Base-by-base conservation (phyloP, 2,329 filamentous ascomycete genomes). In the Davidsoniella eucalypti region DNA sequence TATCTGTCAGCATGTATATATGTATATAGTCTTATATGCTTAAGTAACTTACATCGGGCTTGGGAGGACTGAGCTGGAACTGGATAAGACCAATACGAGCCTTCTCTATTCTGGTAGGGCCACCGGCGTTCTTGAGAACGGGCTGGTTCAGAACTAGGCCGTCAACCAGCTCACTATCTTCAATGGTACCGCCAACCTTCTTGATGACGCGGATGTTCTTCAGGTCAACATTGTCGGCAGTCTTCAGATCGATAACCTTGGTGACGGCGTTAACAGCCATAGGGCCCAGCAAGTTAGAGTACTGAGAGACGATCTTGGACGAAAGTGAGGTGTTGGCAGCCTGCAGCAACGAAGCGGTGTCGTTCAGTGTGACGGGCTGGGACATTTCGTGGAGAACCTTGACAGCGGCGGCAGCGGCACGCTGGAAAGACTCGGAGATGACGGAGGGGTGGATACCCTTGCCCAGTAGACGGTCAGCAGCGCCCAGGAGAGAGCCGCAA, bases 201-300 rank as follows among this genome's bases (percentile, higher is more conserved):
- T 96, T 96, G 61, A 98, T 75, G 59, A 96, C 92, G 57, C 92
- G 80, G 56, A 98, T 95, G 67, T 96, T 95, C 64, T 86, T 87
- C 53, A 98, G 73, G 61, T 98, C 92, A 51, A 95, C 92, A 57
- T 98, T 98, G 57, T 95, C 86, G 50, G 92, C 90, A 18, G 83
- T 94, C 71, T 88, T 94, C 54, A 90, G 74, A 63, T 98, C 90
- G 67, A 98, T 95, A 50, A 90, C 87, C 70, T 93, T 93, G 55
- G 90, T 80, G 48, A 98, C 90, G 18, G 92, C 85, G 65, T 96
- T 93, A 52, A 98, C 92, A 41, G 92, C 92, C 85, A 98, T 98
- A 52, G 87, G 87, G n/a, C 87, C 90, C 17, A 98, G 78, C 39
- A 90, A 76, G 64, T 88, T 92, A 33, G 92, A 92, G 68, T 98